These are phyloP conservation scores for Wickerhamomyces rabaulensis DNA, from an alignment of 805 yeast species.

Conservation along the genomic window DNA sequence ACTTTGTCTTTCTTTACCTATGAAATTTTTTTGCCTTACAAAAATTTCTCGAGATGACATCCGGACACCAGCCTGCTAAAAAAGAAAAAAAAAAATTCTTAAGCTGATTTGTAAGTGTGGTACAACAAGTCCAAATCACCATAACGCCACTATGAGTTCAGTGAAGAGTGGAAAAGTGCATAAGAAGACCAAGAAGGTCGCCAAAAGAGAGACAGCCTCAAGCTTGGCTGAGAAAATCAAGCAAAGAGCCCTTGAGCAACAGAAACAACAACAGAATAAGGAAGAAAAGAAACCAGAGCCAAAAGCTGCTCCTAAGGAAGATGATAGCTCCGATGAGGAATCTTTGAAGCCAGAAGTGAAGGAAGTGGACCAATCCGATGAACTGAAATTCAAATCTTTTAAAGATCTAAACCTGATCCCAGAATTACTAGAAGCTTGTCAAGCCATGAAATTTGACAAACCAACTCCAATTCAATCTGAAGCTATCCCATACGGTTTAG, in stretches of 20 bases:
- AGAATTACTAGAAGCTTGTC: slow-evolving; percentile 76
- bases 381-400: slow-evolving; percentile 36
- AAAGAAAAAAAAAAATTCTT: not conserved
- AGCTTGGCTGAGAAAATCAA: slow-evolving; percentile 55
- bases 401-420: slow-evolving; percentile 62
- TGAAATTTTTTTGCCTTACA: not conserved
- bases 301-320: slow-evolving; percentile 4
- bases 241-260: slow-evolving; percentile 31
- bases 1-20: not conserved
- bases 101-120: not conserved
- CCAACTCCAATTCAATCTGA: slow-evolving; percentile 95
- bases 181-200: slow-evolving; percentile 22
- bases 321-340: slow-evolving; percentile 2
- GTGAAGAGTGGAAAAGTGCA: slow-evolving; percentile 9
- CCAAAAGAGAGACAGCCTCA: slow-evolving; percentile 31
- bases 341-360: slow-evolving; percentile 14
- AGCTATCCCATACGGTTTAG: slow-evolving; percentile 84
- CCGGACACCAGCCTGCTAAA: slow-evolving; percentile 16
- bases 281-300: not conserved
- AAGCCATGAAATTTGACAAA: slow-evolving; percentile 61
- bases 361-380: slow-evolving; percentile 7
- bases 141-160: not conserved
- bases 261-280: slow-evolving; percentile 2
- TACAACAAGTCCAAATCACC: not conserved
- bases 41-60: slow-evolving; percentile 20